Base-by-base conservation (phyloP, 306 rosid species). In the Quillaja saponaria region DNA sequence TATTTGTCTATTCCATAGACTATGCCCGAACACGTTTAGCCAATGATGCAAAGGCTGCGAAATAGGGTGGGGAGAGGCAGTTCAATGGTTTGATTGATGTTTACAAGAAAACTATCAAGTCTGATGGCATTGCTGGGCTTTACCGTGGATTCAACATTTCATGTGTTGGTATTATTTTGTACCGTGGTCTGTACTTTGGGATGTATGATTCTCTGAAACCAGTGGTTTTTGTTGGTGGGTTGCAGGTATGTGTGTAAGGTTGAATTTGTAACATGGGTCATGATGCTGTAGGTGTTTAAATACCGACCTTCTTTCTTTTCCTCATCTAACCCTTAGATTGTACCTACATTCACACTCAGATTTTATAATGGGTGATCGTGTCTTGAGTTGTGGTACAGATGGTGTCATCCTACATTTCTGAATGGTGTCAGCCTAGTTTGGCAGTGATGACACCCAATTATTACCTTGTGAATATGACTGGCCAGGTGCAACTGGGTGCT, bases 101-200 rank as follows among this genome's bases (percentile, higher is more conserved):
- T 20, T 90, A 90, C 81, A 75, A 8, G 82, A 87, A 90, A 66
- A 90, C 95, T 59, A 54, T 87, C 0, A 42, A 79, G 49, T 79
- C 97, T 68, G 97, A 90, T 79, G 97, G 97, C 14, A 6, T 87
- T 68, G 79, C 91, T 66, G 97, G 95, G 67, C 87, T 90, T 19
- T 90, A 90, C 63, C 92, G 95, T 40, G 97, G 97, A 63, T 90
- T 90, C 81, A 90, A 68, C 73, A 60, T 82, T 67, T 84, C 95
- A 0, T 82, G 85, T 68, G 81, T 87, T 76, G 97, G 95, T 55
- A 90, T 87, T 68, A 87, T 90, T 5, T 94, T 90, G 64, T 83
- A 90, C 25, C 94, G 97, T 54, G 97, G 97, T 68, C 90, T 90
- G 20, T 87, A 87, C 77, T 87, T 90, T 68, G 97, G 97, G 77